Percentiles rank a stretch among this genome's conserved stretches.
These are phyloP conservation scores for Penicillium lagena DNA, from an alignment of 495 filamentous ascomycete species.

Conservation along the genomic window DNA sequence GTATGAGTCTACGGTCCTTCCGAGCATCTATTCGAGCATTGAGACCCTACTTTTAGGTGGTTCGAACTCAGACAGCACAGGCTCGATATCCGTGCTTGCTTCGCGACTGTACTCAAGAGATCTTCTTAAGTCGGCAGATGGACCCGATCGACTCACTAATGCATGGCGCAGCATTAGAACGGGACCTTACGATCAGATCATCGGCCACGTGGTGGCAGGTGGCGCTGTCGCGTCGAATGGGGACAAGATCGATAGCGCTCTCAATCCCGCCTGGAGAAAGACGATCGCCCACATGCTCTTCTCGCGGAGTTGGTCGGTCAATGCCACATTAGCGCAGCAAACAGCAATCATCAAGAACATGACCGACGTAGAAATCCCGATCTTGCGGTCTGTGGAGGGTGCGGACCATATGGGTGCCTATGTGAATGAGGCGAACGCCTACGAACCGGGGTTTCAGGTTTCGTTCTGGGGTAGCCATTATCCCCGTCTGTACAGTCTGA, in stretches of 20 bases:
- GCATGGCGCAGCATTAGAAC: slow-evolving; percentile 11
- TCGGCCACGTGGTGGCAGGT: slow-evolving; percentile 26
- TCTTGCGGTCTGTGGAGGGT: slow-evolving; percentile 34
- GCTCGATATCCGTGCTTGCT: slow-evolving; percentile 8
- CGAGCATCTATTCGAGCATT: slow-evolving; percentile 13
- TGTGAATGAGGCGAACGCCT: no score
- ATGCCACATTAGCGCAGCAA: slow-evolving; percentile 18
- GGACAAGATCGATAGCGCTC: slow-evolving; percentile 20
- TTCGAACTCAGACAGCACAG: slow-evolving; percentile 15
- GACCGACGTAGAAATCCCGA: slow-evolving; percentile 30
- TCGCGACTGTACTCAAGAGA: slow-evolving; percentile 27
- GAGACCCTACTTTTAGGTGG: slow-evolving; percentile 8
- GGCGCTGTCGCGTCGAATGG: slow-evolving; percentile 21
- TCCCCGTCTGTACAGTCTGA: background rate
- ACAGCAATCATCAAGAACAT: slow-evolving; percentile 28
- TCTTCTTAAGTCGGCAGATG: slow-evolving; percentile 16
- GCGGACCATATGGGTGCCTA: slow-evolving; percentile 28
- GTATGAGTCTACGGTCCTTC: slow-evolving; percentile 8
- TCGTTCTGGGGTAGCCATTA: background rate
- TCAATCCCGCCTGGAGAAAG: slow-evolving; percentile 35
- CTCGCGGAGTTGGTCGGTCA: slow-evolving; percentile 7
- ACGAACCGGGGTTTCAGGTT: no score
- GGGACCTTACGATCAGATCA: slow-evolving; percentile 6
- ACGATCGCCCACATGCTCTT: slow-evolving; percentile 19
- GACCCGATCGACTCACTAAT: slow-evolving; percentile 15